Evolutionary conservation across 345 rosid species (phyloP), one percentile per base, ranked within the genome.

Genomic region (Aurinia saxatilis): DNA sequence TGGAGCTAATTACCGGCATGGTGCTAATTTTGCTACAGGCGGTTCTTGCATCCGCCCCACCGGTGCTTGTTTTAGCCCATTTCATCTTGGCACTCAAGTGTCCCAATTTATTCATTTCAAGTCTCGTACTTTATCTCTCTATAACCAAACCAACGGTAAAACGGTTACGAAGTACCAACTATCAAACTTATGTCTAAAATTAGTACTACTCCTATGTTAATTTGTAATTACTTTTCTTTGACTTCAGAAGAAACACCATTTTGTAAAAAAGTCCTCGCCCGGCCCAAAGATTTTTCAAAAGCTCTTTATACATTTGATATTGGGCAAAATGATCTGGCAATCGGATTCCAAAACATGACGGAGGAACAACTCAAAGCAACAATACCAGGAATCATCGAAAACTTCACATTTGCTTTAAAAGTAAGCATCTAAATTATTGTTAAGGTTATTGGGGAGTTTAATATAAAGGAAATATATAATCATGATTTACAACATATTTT

Each of bases 21-120:
- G 96, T 45, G 96, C 90, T 31, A 88, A 88, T 63, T 85, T 85
- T 63, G 92, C 96, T 7, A 77, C 88, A 0, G 90, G 82, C 2
- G 96, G 96, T 47, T 79, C 96, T 35, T 79, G 90, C 33, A 72
- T 85, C 70, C 82, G 83, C 16, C 85, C 80, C 1, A 77, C 82
- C n/a, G 77, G 80, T 47, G 34, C 64, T 55, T 70, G 74, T 48
- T 83, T 68, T 61, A 81, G 87, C 48, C 87, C 74, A 0, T 80
- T 87, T 25, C 75, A 82, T 83, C 86, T 88, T 9, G 72, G 78
- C 25, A 73, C 79, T 63, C 96, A 88, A 70, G 79, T 85, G 48
- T 62, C 78, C 15, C 87, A 85, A 29, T 81, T 80, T 60, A 37
- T 73, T 56, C 85, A 77, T 35, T 85, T 83, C 70, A 85, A 85